Evolutionary conservation across 805 yeast species (phyloP), one percentile per base, ranked within the genome.

Genomic region (Ogataea populi-albae): DNA sequence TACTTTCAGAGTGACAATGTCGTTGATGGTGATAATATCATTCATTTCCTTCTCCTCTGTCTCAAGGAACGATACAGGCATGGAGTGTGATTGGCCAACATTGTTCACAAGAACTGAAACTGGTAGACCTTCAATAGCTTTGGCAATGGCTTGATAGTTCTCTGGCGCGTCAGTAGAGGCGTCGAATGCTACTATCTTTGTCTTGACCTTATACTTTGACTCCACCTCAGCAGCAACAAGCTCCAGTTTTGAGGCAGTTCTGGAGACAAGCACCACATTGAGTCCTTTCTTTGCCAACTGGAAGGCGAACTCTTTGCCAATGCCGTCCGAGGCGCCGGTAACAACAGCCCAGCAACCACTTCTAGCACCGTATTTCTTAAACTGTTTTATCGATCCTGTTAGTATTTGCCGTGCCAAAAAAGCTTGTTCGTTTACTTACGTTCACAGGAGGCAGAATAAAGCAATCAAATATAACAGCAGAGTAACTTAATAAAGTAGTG

Each of bases 291-390:
- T 62, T 9, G 98, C 98, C 62, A 93, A 72, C 64, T 91, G 98
- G 17, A 64, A 55, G 2, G 96, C 81, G 56, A 76, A 93, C 60
- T 93, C 96, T 58, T 89, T 87, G 39, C 98, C 98, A 54, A 93
- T 83, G 23, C 98, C 98, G 59, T 93, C 98, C 31, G 97, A 86
- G 3, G 97, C 94, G 40, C 98, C 98, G 5, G 98, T 93, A 12
- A 93, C 75, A 21, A 93, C 84, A n/a, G 97, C 96, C 91, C 96
- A 93, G 26, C 75, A 69, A 18, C 82, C 83, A 33, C 64, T 62
- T 41, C 69, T 68, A 18, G 91, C 82, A n/a, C 96, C 96, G 54
- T 88, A 88, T 56, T 77, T 79, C 26, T 59, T 53, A 52, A 72
- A 81, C 30, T 16, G 26, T 10, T 5, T 19, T 12, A 19, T 26